Base-by-base conservation (phyloP, 2,329 filamentous ascomycete species). In the Aspergillus fijiensis region DNA sequence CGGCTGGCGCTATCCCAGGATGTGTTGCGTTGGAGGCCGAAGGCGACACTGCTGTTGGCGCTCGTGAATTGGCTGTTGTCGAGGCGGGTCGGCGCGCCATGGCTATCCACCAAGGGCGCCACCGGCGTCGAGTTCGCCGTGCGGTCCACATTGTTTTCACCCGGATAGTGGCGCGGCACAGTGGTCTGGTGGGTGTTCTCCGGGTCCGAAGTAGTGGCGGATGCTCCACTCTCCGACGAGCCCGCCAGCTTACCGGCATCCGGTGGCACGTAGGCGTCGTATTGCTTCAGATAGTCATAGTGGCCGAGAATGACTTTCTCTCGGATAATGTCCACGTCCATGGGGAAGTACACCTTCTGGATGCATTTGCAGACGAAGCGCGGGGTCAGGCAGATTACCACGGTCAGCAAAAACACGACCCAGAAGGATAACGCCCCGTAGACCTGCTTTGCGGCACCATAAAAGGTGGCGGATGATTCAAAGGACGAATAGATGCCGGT, bases 321-420 rank as follows among this genome's bases (percentile, higher is more conserved):
- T 23, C 53, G 53, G 45, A 55, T 45, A n/a, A 55, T 55, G 53
- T 55, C 53, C n/a, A 55, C 53, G 21, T 55, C 53, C 27, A 48
- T 45, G 4, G 53, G 53, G 27, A 55, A 55, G 45, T 55, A 55
- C 27, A 55, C 53, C 45, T 55, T 55, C 45, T 55, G 53, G 12
- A 55, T 55, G 29, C 53, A 55, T 29, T 55, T 55, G 45, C 29
- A 23, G 42, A 55, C 53, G 53, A 55, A 55, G n/a, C 53, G 53
- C 14, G 53, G 53, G 14, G 48, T 31, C 16, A 55, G 21, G 19
- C 53, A 55, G 42, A 55, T 55, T 12, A 55, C 53, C 6, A 55
- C 53, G n/a, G 53, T 55, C 42, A 55, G 3, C 42, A 55, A 6
- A 12, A 55, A 31, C n/a, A 55, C 39, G 27, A 55, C 53, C 53